Conservation (phyloP, 1,284 basidiomycete genomes). For the Chalciporus sp. region DNA sequence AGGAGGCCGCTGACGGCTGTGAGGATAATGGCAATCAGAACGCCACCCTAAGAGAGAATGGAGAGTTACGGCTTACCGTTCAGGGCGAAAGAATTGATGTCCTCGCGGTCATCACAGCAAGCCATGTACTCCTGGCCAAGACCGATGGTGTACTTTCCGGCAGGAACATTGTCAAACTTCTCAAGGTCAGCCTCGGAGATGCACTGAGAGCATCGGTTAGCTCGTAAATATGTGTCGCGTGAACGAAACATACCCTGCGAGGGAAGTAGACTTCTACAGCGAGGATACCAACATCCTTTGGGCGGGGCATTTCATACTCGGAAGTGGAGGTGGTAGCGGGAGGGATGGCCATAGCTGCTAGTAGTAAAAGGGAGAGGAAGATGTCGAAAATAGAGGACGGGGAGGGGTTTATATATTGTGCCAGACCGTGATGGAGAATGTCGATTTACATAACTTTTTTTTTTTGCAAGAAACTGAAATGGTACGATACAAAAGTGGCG, state of each 20-base stretch:
- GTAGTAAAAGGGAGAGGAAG: conserved; percentile 1
- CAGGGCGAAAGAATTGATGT: conserved; percentile 97
- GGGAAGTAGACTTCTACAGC: conserved; percentile 95
- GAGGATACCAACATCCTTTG: conserved; percentile 91
- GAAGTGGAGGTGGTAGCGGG: conserved; percentile 10
- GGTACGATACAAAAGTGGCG: conserved; percentile 35
- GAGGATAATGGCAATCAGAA: conserved; percentile 5
- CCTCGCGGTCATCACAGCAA: conserved; percentile 95
- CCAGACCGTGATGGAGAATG: background rate
- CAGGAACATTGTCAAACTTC: conserved; percentile 91
- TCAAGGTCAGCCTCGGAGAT: conserved; percentile 96
- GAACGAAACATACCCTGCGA: conserved; percentile 64
- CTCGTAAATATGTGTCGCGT: conserved; percentile 26
- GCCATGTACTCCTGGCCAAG: conserved; percentile 99
- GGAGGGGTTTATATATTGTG: conserved; percentile 25
- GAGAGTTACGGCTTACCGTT: conserved; percentile 67
- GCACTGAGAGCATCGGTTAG: conserved; percentile 53
- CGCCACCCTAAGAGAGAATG: background rate
- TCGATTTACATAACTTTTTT: conserved; percentile 28
- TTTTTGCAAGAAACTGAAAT: conserved; percentile 16
- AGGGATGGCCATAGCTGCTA: conserved; percentile 23
- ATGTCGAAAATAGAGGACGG: conserved; percentile 3
- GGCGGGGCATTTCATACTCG: conserved; percentile 49
- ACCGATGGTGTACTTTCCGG: conserved; percentile 99
- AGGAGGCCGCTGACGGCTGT: conserved; percentile 85